Conservation (phyloP, 257 asterid genomes). For the Agastache rugosa region DNA sequence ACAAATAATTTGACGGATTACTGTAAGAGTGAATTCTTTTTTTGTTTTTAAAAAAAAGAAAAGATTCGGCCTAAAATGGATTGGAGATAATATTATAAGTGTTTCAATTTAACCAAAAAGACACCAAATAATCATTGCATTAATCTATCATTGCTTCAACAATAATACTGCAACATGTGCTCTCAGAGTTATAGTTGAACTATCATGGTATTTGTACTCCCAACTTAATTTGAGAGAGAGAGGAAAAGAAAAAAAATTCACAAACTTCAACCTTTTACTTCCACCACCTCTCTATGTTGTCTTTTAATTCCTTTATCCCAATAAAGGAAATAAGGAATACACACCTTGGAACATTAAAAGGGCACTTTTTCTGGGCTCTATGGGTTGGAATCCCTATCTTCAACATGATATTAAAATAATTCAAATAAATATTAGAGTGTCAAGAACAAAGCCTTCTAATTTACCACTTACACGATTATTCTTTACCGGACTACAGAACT, state of each 20-base stretch:
- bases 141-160: background rate
- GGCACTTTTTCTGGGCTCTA: constrained; percentile 39
- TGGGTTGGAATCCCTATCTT: constrained; percentile 41
- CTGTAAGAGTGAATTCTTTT: background rate
- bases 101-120: background rate
- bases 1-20: background rate
- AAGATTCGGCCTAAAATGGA: background rate
- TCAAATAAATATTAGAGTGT: constrained; percentile 16
- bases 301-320: constrained; percentile 37
- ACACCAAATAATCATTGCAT: background rate
- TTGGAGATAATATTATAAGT: background rate
- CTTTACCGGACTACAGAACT: background rate
- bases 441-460: constrained; percentile 33
- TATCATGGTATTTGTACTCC: background rate
- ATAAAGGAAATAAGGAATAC: constrained; percentile 32
- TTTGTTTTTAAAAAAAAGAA: too few relatives aligned
- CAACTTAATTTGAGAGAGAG: background rate
- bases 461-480: background rate
- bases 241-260: constrained; percentile 16
- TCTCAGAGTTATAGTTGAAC: background rate
- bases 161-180: background rate
- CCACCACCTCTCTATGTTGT: constrained; percentile 34
- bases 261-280: constrained; percentile 37
- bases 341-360: constrained; percentile 38
- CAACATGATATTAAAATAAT: constrained; percentile 9